Percentiles rank a stretch among this genome's conserved stretches.
phyloP scores from a whole-genome alignment of 805 yeast genomes.

The Spathaspora arborariae region DNA sequence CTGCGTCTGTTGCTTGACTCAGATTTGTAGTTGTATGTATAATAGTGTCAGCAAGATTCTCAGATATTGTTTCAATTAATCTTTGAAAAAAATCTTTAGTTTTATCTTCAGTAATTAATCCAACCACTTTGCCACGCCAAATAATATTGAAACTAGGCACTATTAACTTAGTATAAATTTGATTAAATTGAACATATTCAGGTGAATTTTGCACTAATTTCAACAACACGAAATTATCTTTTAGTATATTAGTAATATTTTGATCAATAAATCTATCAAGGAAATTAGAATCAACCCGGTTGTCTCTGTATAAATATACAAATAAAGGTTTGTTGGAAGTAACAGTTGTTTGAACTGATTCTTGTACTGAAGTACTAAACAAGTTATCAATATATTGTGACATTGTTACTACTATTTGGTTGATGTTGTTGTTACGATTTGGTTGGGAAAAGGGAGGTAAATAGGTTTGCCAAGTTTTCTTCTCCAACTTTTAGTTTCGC shows the following conservation, averaged over 20 bases:
- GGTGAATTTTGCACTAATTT: conserved; percentile 13
- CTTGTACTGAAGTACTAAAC: conserved; percentile 19
- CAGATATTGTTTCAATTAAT: conserved; percentile 1
- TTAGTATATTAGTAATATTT: conserved; percentile 1
- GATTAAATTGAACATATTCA: conserved; percentile 38
- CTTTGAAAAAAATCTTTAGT: conserved; percentile 2
- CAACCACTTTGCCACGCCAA: conserved; percentile 44
- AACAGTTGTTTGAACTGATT: conserved; percentile 20
- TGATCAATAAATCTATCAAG: conserved; percentile 10
- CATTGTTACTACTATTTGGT: neutral
- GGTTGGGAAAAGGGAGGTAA: neutral
- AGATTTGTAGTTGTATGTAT: neutral
- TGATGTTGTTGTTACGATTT: neutral
- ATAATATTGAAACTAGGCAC: conserved; percentile 59
- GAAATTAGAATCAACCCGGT: conserved; percentile 8
- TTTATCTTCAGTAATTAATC: conserved; percentile 32
- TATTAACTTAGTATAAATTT: conserved; percentile 48
- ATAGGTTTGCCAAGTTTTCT: neutral
- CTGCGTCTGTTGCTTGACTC: no score
- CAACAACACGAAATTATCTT: conserved; percentile 14
- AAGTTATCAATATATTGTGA: conserved; percentile 5
- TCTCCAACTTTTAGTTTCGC: neutral
- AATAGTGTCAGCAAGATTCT: neutral
- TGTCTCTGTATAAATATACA: conserved; percentile 16
- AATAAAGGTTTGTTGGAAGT: conserved; percentile 18